Evolutionary conservation across 1,284 basidiomycete genomes (phyloP).

Genomic region (Pulchroboletus neoregius): DNA sequence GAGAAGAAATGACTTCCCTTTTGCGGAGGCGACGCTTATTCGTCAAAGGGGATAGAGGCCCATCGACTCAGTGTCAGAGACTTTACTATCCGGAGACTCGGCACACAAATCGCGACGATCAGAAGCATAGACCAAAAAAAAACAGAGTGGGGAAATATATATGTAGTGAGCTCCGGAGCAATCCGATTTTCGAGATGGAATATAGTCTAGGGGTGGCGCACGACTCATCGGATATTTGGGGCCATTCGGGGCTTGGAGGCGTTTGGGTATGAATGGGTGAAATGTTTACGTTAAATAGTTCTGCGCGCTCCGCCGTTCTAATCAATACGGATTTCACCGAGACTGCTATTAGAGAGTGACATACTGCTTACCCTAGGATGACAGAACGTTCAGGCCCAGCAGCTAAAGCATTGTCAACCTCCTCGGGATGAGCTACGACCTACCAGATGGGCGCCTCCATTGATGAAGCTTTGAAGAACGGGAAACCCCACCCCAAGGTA

Average conservation of each 20-base stretch:
- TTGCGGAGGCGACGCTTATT: conserved; percentile 21
- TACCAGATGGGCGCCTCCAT: background rate
- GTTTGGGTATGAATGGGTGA: too few species aligned
- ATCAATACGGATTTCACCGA: too few species aligned
- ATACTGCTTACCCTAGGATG: too few species aligned
- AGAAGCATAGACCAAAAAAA: too few species aligned
- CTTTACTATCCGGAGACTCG: conserved; percentile 2
- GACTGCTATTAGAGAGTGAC: too few species aligned
- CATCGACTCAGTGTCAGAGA: background rate
- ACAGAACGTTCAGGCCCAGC: too few species aligned
- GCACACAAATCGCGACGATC: conserved; percentile 10
- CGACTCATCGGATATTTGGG: too few species aligned
- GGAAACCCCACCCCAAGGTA: background rate
- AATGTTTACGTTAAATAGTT: too few species aligned
- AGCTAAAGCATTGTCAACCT: too few species aligned
- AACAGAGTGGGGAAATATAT: background rate
- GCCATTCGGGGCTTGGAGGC: too few species aligned
- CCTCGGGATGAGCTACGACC: background rate
- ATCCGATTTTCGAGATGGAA: background rate
- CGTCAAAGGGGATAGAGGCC: background rate
- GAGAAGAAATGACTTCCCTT: conserved; percentile 1
- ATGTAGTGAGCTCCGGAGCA: background rate
- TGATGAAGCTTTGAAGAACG: background rate
- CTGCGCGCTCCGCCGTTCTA: too few species aligned
- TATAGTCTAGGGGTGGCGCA: too few species aligned